Base-by-base conservation (phyloP, 2,329 filamentous ascomycete species). In the Sporothrix inflata region DNA sequence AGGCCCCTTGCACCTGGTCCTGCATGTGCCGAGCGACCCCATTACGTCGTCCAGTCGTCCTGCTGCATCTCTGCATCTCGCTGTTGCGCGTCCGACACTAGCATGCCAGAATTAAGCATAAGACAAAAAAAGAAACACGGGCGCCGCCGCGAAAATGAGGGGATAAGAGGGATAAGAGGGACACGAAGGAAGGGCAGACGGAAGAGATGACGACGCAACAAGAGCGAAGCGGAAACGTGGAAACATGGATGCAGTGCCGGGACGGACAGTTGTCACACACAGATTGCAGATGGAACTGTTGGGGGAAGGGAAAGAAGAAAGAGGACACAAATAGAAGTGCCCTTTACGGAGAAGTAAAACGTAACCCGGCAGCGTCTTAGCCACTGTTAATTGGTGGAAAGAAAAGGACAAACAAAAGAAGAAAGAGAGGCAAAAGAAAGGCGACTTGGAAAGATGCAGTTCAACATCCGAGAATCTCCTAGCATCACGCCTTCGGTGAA, bases 71-170 rank as follows among this genome's bases (percentile, higher is more conserved):
- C 12, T 7, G 57, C 12, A 53, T 51, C 27, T 67, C 65, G 45
- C 45, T 51, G 27, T 49, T 51, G 45, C 16, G 19, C 45, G 27
- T 27, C 16, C 65, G 65, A 51, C 65, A 49, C 45, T 53, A 38
- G 45, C 19, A 67, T 30, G 27, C 65, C 27, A 45, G 27, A 57
- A 55, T 69, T 47, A 69, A 69, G 51, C 67, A 69, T 57, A 69
- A 69, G 34, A 47, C 21, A 45, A 69, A 71, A 63, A 71, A 45
- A 53, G 57, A 63, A 70, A 40, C 57, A 42, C 49, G 19, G 27
- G 21, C n/a, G n/a, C 47, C 38, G 38, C 34, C 60, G 21, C 38
- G 27, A 34, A 27, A 34, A 34, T 16, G 11, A 38, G n/a, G 38
- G n/a, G 16, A 24, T 11, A 65, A 45, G 38, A 45, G 38, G 55